Evolutionary conservation across 306 rosid genomes (phyloP).

Genomic region (Quercus parvula): DNA sequence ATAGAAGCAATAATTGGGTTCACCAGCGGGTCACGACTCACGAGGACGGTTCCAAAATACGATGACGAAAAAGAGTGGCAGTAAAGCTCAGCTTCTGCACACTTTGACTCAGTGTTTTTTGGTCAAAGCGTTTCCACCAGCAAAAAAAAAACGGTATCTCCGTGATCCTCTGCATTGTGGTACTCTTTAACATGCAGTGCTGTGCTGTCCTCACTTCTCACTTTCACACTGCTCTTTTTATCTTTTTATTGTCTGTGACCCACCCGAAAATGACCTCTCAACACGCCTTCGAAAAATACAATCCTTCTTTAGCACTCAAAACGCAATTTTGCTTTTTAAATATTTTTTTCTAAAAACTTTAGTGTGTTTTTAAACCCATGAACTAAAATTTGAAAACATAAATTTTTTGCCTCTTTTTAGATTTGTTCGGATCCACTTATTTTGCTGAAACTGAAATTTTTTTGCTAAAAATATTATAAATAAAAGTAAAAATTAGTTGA

Average conservation of each 20-base stretch:
- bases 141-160: neutral
- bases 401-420: no score
- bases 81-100: neutral
- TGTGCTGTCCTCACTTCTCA: neutral
- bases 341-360: no score
- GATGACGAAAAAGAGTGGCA: neutral
- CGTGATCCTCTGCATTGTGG: slow-evolving; percentile 28
- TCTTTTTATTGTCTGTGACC: neutral
- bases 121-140: slow-evolving; percentile 15
- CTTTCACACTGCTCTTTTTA: neutral
- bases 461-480: no score
- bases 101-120: slow-evolving; percentile 9
- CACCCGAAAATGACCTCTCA: slow-evolving; percentile 20
- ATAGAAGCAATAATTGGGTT: neutral
- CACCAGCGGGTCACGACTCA: neutral
- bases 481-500: no score
- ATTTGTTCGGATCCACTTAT: accelerated
- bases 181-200: slow-evolving; percentile 24
- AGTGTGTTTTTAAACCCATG: no score
- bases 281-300: neutral
- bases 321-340: no score
- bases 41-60: neutral
- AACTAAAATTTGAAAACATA: no score
- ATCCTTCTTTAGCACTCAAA: no score
- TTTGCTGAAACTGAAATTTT: no score